A percentile compares a stretch with the other conserved stretches of the same genome.
Evolutionary conservation across 2,329 filamentous ascomycete genomes (phyloP).

Genomic region (Parascedosporium putredinis): DNA sequence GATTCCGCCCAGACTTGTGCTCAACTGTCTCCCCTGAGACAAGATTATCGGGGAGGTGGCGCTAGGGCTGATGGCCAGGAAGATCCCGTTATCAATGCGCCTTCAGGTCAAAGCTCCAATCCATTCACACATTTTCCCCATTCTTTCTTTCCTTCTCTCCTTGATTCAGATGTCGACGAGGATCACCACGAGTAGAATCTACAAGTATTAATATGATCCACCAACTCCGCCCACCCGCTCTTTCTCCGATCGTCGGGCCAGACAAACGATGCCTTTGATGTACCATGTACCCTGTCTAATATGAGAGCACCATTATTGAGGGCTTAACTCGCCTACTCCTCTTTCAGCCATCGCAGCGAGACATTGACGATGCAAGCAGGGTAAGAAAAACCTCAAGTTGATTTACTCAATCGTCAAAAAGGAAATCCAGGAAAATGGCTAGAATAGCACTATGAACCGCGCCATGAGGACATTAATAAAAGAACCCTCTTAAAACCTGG

Average conservation of each 20-base stretch:
- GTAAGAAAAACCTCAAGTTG: neutral
- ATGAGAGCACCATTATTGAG: neutral
- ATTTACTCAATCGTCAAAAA: too few relatives aligned
- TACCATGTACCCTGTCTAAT: neutral
- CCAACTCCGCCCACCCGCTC: neutral
- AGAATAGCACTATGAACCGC: too few relatives aligned
- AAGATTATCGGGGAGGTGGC: neutral
- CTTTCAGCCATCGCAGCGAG: neutral
- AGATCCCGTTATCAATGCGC: slow-evolving; percentile 4
- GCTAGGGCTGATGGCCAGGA: slow-evolving; percentile 5
- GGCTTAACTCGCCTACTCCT: too few relatives aligned
- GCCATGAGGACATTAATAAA: neutral
- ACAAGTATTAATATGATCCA: neutral
- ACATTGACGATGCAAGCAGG: neutral
- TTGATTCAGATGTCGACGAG: neutral
- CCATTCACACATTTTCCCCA: too few relatives aligned
- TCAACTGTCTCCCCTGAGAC: slow-evolving; percentile 3
- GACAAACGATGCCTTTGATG: neutral
- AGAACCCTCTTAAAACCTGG: neutral
- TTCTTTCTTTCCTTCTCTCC: too few relatives aligned
- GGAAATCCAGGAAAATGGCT: too few relatives aligned
- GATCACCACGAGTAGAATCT: neutral
- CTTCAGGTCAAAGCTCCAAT: neutral
- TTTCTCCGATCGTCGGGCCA: too few relatives aligned
- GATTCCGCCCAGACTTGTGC: too few relatives aligned